Evolutionary conservation across 75 land plant species (phyloP).

Genomic region (Pseudotsuga menziesii): DNA sequence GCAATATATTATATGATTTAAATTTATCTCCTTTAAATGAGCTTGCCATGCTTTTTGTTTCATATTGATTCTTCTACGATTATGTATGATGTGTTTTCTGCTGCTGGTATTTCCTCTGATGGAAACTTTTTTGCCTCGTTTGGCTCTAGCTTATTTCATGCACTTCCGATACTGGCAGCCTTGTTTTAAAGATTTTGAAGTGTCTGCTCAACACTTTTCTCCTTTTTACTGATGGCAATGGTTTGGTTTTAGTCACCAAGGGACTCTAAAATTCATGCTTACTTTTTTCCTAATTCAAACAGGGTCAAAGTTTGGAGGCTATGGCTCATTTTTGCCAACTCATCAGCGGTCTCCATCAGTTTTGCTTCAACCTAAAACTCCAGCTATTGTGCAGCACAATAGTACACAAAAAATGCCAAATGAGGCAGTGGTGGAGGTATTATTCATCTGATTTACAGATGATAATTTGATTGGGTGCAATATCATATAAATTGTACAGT

Average conservation of each 20-base stretch:
- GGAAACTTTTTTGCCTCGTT: background rate
- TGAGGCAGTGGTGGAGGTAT: slow-evolving; percentile 53
- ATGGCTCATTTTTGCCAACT: slow-evolving; percentile 85
- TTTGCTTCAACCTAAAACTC: slow-evolving; percentile 44
- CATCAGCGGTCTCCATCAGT: slow-evolving; percentile 66
- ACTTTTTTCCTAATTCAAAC: background rate
- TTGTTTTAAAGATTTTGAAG: too few species aligned
- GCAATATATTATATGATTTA: background rate
- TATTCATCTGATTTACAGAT: slow-evolving; percentile 4
- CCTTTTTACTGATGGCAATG: background rate
- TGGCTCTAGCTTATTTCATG: background rate
- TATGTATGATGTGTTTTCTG: background rate
- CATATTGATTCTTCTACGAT: background rate
- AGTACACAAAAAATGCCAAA: slow-evolving; percentile 30
- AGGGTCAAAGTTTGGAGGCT: slow-evolving; percentile 90
- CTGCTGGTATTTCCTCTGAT: background rate
- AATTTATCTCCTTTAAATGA: background rate
- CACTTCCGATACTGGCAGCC: background rate
- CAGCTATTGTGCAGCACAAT: slow-evolving; percentile 24
- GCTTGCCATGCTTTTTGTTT: background rate
- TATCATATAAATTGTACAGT: background rate
- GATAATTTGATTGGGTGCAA: background rate
- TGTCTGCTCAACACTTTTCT: too few species aligned
- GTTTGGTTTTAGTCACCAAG: slow-evolving; percentile 3
- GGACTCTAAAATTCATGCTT: background rate